Conservation (phyloP, 805 yeast species). For the Schwanniomyces occidentalis region DNA sequence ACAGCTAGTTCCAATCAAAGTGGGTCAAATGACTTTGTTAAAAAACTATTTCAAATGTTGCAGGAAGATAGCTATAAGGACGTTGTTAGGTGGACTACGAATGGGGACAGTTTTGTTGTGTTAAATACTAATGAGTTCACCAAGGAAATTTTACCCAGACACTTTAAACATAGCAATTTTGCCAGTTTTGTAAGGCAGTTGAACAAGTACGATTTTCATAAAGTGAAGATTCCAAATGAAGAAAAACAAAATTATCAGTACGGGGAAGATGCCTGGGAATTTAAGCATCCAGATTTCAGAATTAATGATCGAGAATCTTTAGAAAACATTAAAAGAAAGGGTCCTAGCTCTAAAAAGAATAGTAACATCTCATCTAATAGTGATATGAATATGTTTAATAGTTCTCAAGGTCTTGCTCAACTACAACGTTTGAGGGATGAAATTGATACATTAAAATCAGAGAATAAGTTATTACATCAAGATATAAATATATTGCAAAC, state of each 20-base stretch:
- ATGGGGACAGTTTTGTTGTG: constrained; percentile 88
- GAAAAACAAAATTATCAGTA: constrained; percentile 54
- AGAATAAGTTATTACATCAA: constrained; percentile 31
- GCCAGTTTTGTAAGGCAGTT: constrained; percentile 95
- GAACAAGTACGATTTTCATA: constrained; percentile 96
- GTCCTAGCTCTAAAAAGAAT: constrained; percentile 55
- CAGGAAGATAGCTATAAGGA: constrained; percentile 74
- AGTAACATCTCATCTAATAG: background rate
- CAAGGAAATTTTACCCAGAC: constrained; percentile 82
- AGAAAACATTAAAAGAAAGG: constrained; percentile 85
- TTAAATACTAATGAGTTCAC: constrained; percentile 89
- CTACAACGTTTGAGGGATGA: constrained; percentile 27
- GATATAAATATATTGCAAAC: constrained; percentile 44
- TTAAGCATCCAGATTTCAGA: constrained; percentile 85
- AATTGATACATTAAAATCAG: constrained; percentile 34
- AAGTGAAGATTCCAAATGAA: constrained; percentile 74
- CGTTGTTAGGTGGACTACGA: constrained; percentile 81
- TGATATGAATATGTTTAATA: background rate
- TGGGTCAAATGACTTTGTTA: constrained; percentile 77
- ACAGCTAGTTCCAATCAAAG: constrained; percentile 33
- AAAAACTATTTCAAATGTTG: constrained; percentile 78
- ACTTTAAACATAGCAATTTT: constrained; percentile 93
- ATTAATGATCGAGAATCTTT: constrained; percentile 74
- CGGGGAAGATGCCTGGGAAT: constrained; percentile 90
- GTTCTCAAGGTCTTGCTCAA: constrained; percentile 11